Evolutionary conservation across 1,139 yeast species (phyloP).

Genomic region (Wickerhamomyces sp.): DNA sequence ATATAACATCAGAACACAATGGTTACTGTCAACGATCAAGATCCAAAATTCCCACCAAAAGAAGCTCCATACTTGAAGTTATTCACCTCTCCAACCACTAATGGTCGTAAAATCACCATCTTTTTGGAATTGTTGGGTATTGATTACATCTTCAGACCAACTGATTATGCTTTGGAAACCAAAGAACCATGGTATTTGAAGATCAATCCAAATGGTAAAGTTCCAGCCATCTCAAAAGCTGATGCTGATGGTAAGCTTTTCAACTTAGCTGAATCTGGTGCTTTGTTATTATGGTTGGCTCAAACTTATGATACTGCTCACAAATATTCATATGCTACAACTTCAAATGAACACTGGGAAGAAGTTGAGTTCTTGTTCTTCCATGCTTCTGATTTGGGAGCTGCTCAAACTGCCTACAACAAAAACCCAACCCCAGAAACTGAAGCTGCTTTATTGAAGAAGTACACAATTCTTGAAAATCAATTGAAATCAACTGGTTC

Average conservation of each 20-base stretch:
- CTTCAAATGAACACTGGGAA: constrained; percentile 38
- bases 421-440: constrained; percentile 44
- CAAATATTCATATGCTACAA: constrained; percentile 37
- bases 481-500: constrained; percentile 37
- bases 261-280: constrained; percentile 51
- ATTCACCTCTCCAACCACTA: constrained; percentile 49
- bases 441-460: constrained; percentile 39
- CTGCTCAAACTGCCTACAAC: constrained; percentile 51
- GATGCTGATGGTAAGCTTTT: constrained; percentile 32
- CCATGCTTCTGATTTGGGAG: constrained; percentile 57
- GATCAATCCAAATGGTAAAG: constrained; percentile 47
- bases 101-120: constrained; percentile 47
- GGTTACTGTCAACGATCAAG: constrained; percentile 26
- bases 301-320: constrained; percentile 47
- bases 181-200: constrained; percentile 42
- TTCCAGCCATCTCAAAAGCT: constrained; percentile 43
- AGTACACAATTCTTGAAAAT: constrained; percentile 45
- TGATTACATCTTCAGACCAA: constrained; percentile 37
- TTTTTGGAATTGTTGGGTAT: constrained; percentile 44
- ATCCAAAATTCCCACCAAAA: constrained; percentile 25
- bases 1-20: constrained; percentile 5
- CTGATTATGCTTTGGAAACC: constrained; percentile 36
- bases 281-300: constrained; percentile 49
- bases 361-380: constrained; percentile 41
- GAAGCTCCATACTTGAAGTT: constrained; percentile 36